phyloP scores from a whole-genome alignment of 2,329 filamentous ascomycete species.

The Epichloe sp. region DNA sequence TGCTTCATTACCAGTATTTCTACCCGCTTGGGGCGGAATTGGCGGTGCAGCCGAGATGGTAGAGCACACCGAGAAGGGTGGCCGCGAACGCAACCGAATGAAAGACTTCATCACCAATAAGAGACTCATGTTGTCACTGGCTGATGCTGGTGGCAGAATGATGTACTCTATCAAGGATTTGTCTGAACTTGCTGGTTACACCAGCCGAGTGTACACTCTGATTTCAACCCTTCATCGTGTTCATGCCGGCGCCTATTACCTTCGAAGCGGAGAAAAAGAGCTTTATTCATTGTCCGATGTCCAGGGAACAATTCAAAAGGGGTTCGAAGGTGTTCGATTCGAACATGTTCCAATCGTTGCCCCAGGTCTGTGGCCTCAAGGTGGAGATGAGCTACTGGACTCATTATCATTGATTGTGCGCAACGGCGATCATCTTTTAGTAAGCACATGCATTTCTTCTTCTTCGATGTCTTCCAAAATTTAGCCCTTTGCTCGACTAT shows the following conservation, averaged over 20 bases:
- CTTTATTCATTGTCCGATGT: constrained; percentile 82
- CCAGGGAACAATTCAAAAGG: constrained; percentile 85
- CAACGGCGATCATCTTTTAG: constrained; percentile 77
- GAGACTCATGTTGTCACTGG: constrained; percentile 90
- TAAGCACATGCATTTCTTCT: constrained; percentile 17
- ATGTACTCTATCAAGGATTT: constrained; percentile 99
- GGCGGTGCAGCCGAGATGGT: constrained; percentile 59
- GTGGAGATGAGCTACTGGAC: constrained; percentile 83
- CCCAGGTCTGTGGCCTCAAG: constrained; percentile 74
- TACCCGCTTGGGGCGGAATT: constrained; percentile 84
- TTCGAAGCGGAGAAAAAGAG: constrained; percentile 54
- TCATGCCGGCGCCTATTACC: constrained; percentile 78
- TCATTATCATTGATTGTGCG: constrained; percentile 81
- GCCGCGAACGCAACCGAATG: constrained; percentile 75
- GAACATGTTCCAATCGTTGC: constrained; percentile 91
- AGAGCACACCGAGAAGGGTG: constrained; percentile 33
- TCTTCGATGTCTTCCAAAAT: neutral
- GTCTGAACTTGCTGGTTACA: constrained; percentile 89
- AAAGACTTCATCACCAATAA: constrained; percentile 99
- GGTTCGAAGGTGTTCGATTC: constrained; percentile 85
- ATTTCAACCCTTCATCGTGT: constrained; percentile 91
- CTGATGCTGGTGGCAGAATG: constrained; percentile 92
- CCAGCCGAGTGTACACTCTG: constrained; percentile 86
- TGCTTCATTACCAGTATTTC: constrained; percentile 83
- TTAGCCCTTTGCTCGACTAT: neutral